Evolutionary conservation across 257 asterid genomes (phyloP).

Genomic region (Anisodus tanguticus): DNA sequence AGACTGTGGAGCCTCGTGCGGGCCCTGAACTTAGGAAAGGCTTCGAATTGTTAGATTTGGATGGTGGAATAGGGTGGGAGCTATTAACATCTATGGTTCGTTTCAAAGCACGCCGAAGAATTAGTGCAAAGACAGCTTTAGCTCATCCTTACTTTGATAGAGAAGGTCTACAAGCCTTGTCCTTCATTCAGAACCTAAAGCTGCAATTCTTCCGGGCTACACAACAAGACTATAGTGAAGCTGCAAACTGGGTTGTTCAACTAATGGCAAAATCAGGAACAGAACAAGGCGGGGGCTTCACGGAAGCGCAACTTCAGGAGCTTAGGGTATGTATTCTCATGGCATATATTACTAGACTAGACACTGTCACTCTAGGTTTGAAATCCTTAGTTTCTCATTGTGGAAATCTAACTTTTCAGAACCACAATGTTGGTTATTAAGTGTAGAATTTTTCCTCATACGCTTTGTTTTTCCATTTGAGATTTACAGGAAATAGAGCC

Average conservation of each 20-base stretch:
- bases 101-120: conserved; percentile 80
- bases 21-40: conserved; percentile 78
- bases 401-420: not conserved
- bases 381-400: not conserved
- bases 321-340: conserved; percentile 57
- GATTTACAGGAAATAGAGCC: conserved; percentile 73
- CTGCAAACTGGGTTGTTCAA: conserved; percentile 76
- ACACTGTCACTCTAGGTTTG: not conserved
- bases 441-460: not conserved
- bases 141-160: conserved; percentile 94
- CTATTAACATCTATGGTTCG: conserved; percentile 90
- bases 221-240: conserved; percentile 84
- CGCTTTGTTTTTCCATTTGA: not conserved
- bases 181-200: conserved; percentile 86
- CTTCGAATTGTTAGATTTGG: conserved; percentile 82
- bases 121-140: conserved; percentile 82
- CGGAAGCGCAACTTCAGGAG: conserved; percentile 91
- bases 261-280: conserved; percentile 97
- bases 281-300: conserved; percentile 83
- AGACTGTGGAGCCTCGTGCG: conserved; percentile 75
- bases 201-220: conserved; percentile 79
- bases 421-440: not conserved
- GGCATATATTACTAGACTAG: not conserved
- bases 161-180: conserved; percentile 82
- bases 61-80: conserved; percentile 95